Evolutionary conservation across 176 grass and related monocot genomes (phyloP).

Genomic region (Oryza glumipatula): DNA sequence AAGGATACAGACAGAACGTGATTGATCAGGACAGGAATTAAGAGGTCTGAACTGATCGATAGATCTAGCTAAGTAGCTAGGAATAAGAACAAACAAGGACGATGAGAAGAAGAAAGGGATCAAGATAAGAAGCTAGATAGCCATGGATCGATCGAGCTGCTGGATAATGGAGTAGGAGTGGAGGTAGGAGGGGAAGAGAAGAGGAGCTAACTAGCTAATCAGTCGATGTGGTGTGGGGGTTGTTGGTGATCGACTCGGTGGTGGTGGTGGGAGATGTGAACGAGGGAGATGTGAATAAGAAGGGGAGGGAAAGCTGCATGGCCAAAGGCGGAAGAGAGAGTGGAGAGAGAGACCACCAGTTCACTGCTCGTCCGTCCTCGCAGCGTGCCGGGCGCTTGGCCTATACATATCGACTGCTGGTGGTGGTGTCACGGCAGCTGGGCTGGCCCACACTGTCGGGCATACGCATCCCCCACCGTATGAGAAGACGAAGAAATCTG

Average conservation of each 20-base stretch:
- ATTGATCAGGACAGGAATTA: background rate
- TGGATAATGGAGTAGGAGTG: background rate
- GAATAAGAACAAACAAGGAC: background rate
- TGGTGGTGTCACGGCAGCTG: background rate
- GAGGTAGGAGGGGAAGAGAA: background rate
- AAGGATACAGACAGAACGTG: background rate
- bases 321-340: background rate
- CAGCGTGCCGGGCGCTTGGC: background rate
- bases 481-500: background rate
- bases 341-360: background rate
- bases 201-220: background rate
- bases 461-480: background rate
- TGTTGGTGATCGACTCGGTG: constrained; percentile 3
- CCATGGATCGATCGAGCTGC: background rate
- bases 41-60: background rate
- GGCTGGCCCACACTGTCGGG: constrained; percentile 45
- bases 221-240: background rate
- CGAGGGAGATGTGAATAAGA: constrained; percentile 74
- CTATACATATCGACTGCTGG: background rate
- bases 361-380: background rate
- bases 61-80: background rate
- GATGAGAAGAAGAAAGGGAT: background rate
- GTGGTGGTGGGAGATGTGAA: constrained; percentile 42
- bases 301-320: constrained; percentile 53
- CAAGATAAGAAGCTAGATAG: background rate